phyloP scores from a whole-genome alignment of 257 asterid genomes.

The Sherardia arvensis region DNA sequence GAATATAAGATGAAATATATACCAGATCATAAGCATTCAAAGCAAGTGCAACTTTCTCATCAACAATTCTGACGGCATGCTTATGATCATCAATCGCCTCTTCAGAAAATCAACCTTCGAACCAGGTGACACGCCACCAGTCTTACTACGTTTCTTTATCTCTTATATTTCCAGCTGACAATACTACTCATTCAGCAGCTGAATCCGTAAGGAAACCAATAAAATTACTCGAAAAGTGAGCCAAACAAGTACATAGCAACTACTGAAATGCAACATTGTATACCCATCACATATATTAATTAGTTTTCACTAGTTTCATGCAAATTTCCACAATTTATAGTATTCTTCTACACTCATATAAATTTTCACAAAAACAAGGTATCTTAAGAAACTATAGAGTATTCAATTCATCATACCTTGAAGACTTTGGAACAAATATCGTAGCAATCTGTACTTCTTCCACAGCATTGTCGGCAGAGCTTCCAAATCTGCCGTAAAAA shows the following conservation, averaged over 20 bases:
- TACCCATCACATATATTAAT: background rate
- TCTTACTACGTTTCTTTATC: slow-evolving; percentile 65
- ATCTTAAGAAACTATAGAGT: too few species aligned
- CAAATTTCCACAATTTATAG: background rate
- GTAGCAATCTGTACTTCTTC: slow-evolving; percentile 73
- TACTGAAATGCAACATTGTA: background rate
- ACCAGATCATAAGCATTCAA: slow-evolving; percentile 93
- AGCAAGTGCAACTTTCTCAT: slow-evolving; percentile 91
- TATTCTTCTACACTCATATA: background rate
- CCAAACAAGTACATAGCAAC: background rate
- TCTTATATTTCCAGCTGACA: slow-evolving; percentile 86
- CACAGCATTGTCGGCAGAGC: slow-evolving; percentile 73
- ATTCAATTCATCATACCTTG: slow-evolving; percentile 44
- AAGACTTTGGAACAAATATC: slow-evolving; percentile 74
- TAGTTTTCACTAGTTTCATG: background rate
- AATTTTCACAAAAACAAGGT: background rate
- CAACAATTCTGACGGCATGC: slow-evolving; percentile 92
- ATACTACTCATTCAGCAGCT: slow-evolving; percentile 75
- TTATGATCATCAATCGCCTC: slow-evolving; percentile 94
- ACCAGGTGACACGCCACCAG: slow-evolving; percentile 64
- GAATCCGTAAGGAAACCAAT: slow-evolving; percentile 47
- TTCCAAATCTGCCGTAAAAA: slow-evolving; percentile 49
- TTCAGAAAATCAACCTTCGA: slow-evolving; percentile 74
- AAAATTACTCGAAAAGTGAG: slow-evolving; percentile 5
- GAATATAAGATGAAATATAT: slow-evolving; percentile 2